Conservation (phyloP, 2,329 filamentous ascomycete genomes). For the Aspergillus bombycis region DNA sequence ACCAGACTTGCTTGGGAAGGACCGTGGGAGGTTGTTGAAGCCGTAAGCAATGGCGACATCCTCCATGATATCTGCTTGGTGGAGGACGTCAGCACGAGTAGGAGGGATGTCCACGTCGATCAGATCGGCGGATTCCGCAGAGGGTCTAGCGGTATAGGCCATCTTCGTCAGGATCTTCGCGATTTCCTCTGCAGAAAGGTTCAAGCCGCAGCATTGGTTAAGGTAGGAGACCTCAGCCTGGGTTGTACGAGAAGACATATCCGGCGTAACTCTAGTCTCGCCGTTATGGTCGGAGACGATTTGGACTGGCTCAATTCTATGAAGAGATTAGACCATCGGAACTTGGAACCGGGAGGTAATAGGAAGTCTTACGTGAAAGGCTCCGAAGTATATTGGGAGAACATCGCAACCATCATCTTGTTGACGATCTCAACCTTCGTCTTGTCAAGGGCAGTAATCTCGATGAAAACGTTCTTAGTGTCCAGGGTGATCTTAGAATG, state of each 20-base stretch:
- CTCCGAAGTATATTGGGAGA: slow-evolving; percentile 86
- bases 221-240: slow-evolving; percentile 90
- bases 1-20: slow-evolving; percentile 81
- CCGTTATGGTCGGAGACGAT: slow-evolving; percentile 91
- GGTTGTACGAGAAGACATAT: slow-evolving; percentile 74
- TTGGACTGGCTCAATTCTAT: slow-evolving; percentile 80
- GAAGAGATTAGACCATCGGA: slow-evolving; percentile 1
- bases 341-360: background rate
- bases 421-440: slow-evolving; percentile 96
- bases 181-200: slow-evolving; percentile 73
- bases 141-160: slow-evolving; percentile 81
- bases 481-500: slow-evolving; percentile 93
- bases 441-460: slow-evolving; percentile 92
- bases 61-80: slow-evolving; percentile 98
- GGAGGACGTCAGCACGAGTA: slow-evolving; percentile 90
- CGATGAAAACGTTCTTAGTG: slow-evolving; percentile 94
- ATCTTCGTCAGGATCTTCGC: slow-evolving; percentile 84
- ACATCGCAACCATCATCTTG: slow-evolving; percentile 97
- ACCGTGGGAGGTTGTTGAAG: slow-evolving; percentile 91
- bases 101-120: slow-evolving; percentile 83
- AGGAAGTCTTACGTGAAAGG: slow-evolving; percentile 68
- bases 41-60: slow-evolving; percentile 96
- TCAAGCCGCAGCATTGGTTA: slow-evolving; percentile 86
- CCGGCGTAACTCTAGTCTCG: slow-evolving; percentile 77
- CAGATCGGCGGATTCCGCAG: slow-evolving; percentile 67